Base-by-base conservation (phyloP, 2,329 filamentous ascomycete genomes). In the Chaetomiaceae sp. region DNA sequence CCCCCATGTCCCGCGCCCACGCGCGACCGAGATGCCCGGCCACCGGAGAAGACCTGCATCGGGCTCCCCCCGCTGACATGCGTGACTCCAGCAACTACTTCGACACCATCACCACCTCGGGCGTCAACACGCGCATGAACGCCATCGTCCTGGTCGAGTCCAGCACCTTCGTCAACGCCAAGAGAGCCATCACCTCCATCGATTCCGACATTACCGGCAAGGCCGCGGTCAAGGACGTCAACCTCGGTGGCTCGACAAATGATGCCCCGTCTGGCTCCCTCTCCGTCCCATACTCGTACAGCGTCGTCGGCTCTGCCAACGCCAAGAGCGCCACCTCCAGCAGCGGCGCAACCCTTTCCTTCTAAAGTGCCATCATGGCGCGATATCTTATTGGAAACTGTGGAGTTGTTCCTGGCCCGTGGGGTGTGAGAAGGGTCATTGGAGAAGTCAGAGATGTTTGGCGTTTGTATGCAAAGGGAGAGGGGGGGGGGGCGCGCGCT, bases 191-290 rank as follows among this genome's bases (percentile, higher is more conserved):
- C 36, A 48, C 46, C 27, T 48, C 46, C 18, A 21, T 48, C 36
- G 46, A 48, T 37, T 48, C 46, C 11, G 36, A 48, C 27, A 25
- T 33, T 18, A 23, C 18, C 20, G 46, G 46, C 36, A 21, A 13
- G 32, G 46, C 46, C 20, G 46, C 36, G 5, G 46, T 48, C 25
- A 30, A 25, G 6, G 46, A 48, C 36, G 46, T 48, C 36, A 29
- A 48, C 27, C 46, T 48, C n/a, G 46, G 46, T n/a, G 46, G 46
- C 36, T 48, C 46, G 11, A 48, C 46, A 27, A 48, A 48, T 25
- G 46, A 48, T 29, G 46, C 46, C 36, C 46, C 46, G 4, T 18
- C 9, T 2, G 37, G 25, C 27, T 33, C 46, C 16, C 34, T 37
- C 23, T 38, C 33, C 20, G 23, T 47, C n/a, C 44, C 44, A 9